A percentile compares a stretch with the other conserved stretches of the same genome.
Evolutionary conservation across 345 rosid species (phyloP).

Genomic region (Pistacia integerrima): DNA sequence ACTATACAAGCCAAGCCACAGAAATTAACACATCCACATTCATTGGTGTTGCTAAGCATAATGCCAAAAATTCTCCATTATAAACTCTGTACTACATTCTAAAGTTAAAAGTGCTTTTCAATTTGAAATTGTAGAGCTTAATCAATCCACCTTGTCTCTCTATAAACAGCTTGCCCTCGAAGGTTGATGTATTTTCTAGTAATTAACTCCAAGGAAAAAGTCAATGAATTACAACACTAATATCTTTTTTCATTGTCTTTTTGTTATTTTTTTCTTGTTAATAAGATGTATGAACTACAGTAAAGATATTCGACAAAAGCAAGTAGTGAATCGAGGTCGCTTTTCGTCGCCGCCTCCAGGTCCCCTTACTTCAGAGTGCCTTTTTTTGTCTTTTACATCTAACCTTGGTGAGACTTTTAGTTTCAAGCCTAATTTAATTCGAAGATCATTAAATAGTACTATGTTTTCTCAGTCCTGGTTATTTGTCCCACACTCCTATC

Average conservation of each 20-base stretch:
- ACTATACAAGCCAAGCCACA: not conserved
- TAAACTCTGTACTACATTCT: not conserved
- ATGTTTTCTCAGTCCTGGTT: not conserved
- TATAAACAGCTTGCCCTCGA: not conserved
- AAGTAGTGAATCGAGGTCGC: not conserved
- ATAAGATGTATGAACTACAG: not conserved
- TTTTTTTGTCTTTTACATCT: not conserved
- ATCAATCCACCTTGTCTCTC: constrained; percentile 4
- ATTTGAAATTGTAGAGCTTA: not conserved
- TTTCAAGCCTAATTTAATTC: not conserved
- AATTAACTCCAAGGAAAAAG: not conserved
- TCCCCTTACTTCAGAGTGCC: not conserved
- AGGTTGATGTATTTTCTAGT: not conserved
- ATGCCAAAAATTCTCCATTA: not conserved
- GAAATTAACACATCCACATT: not conserved
- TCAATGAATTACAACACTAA: not conserved
- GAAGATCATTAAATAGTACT: not conserved
- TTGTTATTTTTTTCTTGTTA: not conserved
- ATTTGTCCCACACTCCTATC: not conserved
- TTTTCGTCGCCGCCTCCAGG: not conserved
- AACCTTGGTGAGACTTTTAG: not conserved
- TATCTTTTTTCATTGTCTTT: not conserved
- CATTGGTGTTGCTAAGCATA: not conserved
- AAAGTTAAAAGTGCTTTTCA: not conserved
- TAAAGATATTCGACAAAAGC: not conserved